Percentiles rank a stretch among this genome's conserved stretches.
phyloP scores from a whole-genome alignment of 495 filamentous ascomycete genomes.

The Saxispiralis lemnorum region DNA sequence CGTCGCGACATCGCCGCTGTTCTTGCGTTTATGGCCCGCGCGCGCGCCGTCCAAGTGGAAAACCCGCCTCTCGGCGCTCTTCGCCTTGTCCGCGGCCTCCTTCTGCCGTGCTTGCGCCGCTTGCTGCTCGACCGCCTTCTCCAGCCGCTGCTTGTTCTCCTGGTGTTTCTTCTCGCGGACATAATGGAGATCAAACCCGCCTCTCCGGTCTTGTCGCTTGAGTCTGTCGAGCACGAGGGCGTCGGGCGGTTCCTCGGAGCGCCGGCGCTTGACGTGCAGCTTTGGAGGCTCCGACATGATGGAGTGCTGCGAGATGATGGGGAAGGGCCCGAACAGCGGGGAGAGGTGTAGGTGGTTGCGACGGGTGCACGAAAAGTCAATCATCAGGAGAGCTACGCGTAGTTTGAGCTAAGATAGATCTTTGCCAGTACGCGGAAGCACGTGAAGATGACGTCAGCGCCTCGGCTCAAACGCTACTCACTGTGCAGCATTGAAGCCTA shows the following conservation, averaged over 20 bases:
- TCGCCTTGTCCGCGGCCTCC: too few species aligned
- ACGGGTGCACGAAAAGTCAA: too few species aligned
- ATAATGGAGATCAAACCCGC: not conserved
- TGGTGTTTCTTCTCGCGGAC: not conserved
- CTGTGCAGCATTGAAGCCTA: too few species aligned
- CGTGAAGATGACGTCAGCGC: too few species aligned
- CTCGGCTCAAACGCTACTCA: too few species aligned
- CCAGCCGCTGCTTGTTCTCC: not conserved
- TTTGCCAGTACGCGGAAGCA: too few species aligned
- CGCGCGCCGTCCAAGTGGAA: not conserved
- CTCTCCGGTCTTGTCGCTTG: not conserved
- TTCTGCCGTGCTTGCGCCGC: too few species aligned
- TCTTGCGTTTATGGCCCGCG: not conserved
- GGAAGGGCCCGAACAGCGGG: too few species aligned
- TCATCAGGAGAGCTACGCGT: too few species aligned
- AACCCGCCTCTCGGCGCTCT: not conserved
- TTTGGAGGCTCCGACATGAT: not conserved
- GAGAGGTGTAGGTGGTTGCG: too few species aligned
- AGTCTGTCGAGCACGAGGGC: not conserved
- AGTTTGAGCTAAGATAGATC: too few species aligned
- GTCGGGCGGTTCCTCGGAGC: conserved; percentile 1
- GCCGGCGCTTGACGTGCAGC: conserved; percentile 2
- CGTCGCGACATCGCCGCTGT: not conserved
- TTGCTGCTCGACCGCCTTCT: not conserved
- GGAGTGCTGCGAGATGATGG: not conserved